Evolutionary conservation across 371 early-diverging fungal species (phyloP), one percentile per base, ranked within the genome.

Genomic region (Circinella umbellata): DNA sequence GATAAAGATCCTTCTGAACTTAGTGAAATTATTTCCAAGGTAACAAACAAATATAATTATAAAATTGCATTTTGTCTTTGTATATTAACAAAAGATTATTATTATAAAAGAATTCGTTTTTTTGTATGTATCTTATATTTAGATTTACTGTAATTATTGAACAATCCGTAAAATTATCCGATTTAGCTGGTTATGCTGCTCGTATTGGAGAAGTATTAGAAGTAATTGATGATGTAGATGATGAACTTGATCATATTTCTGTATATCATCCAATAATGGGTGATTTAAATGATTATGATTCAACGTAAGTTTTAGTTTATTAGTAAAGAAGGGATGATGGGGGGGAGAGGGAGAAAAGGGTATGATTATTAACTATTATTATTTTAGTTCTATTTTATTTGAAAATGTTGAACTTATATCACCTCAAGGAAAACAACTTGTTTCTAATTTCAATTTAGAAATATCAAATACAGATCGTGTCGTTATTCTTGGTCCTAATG

Each of bases 191-290:
- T 6, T 94, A 92, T 74, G 86, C 91, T 3, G 87, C 93, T n/a
- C 96, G 97, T 82, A 82, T 97, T 7, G 89, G 86, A n/a, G 93
- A 92, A 70, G 76, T 97, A 13, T 78, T 93, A 70, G 95, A 95
- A 69, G 87, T 83, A 0, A 70, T 92, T 17, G 89, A 91, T 39
- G 74, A 70, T 13, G 67, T 85, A n/a, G 76, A 80, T 7, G 76
- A 76, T 4, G 83, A 84, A 46, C 68, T 83, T 47, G 80, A 85
- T 57, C 79, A 76, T 55, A 76, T 81, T 54, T 76, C 82, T 9
- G 79, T 83, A 11, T 83, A 82, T 46, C 73, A 75, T 38, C 80
- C 83, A 3, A 73, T 77, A 35, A 73, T 77, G 27, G 27, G 27
- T 61, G 18, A 39, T 38, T 17, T 39, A 17, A 72, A 67, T 14